These are phyloP conservation scores for Fusarium staphyleae DNA, from an alignment of 2,329 filamentous ascomycete species.

Conservation along the genomic window DNA sequence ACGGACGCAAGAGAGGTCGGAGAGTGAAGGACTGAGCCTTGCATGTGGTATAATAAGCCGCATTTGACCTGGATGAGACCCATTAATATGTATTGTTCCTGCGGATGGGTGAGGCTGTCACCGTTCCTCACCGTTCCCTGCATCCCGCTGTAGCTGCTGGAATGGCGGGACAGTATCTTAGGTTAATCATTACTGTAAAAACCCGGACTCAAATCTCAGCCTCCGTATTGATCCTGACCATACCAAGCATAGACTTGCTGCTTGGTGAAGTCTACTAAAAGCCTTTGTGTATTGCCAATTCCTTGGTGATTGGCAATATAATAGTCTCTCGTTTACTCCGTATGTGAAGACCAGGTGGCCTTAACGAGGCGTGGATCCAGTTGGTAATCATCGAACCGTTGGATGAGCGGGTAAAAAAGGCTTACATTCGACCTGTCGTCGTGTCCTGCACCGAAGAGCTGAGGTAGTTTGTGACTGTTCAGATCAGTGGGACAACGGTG, in stretches of 20 bases:
- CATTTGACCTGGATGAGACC: not conserved
- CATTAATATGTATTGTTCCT: no score
- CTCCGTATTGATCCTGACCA: slow-evolving; percentile 6
- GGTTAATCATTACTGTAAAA: slow-evolving; percentile 8
- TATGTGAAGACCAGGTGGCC: no score
- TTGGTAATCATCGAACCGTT: slow-evolving; percentile 30
- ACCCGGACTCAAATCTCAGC: slow-evolving; percentile 14
- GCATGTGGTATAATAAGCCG: no score
- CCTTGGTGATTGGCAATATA: no score
- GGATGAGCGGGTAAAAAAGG: slow-evolving; percentile 26
- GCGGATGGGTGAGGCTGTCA: slow-evolving; percentile 12
- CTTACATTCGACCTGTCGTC: slow-evolving; percentile 14
- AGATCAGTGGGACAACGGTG: slow-evolving; percentile 19
- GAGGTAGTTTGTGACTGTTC: slow-evolving; percentile 17
- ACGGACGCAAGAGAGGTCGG: slow-evolving; percentile 1
- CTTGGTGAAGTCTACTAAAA: no score
- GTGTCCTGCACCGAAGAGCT: slow-evolving; percentile 12
- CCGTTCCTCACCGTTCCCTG: slow-evolving; percentile 1
- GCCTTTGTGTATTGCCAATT: no score
- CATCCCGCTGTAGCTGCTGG: slow-evolving; percentile 1
- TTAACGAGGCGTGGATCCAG: slow-evolving; percentile 23
- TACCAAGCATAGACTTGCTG: no score
- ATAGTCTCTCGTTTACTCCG: no score
- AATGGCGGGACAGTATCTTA: slow-evolving; percentile 14
- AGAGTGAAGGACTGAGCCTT: no score